Evolutionary conservation across 176 grass and related monocot species (phyloP), one percentile per base, ranked within the genome.

Genomic region (Puccinellia tenuiflora): DNA sequence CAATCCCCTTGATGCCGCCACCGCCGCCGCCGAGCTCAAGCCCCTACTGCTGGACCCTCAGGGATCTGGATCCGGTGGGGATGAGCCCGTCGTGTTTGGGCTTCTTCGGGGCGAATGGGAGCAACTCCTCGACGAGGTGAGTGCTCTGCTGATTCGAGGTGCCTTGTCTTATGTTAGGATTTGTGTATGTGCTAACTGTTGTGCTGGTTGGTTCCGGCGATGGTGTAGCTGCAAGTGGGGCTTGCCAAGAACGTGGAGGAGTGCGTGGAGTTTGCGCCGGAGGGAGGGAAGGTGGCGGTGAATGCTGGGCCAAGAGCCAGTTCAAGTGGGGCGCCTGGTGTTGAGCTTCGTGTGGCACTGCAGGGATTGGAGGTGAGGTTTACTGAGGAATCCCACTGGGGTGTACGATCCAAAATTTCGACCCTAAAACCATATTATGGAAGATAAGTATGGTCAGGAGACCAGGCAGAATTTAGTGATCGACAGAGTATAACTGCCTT

Each of bases 101-200:
- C 79, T 93, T 61, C 90, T 98, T 57, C 87, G 87, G 61, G 86
- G 75, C 12, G 93, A 98, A 55, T 98, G 86, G 90, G 81, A 84
- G 72, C 85, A 88, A 33, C 94, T 92, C 69, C 77, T 98, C 3
- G 92, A 98, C 11, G 89, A 93, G 91, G 96, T 95, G 65, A 84
- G 16, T 37, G 31, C 29, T 43, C 56, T 81, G 65, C 20, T 68
- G 63, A 40, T 60, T 80, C 66, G 1, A 30, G 48, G 40, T 45
- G 50, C 35, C 40, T 72, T 24, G 29, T 33, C 60, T 47, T 79
- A n/a, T 61, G 24, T 86, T 48, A n/a, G 11, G 21, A 68, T 25
- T 90, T 92, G 54, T 54, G 43, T 79, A 65, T 79, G 61, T 85
- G 30, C 78, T 85, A 43, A 64, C 81, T 81, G 30, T 55, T 60